These are phyloP conservation scores for Pilaira anomala DNA, from an alignment of 192 early-diverging fungal genomes.

Conservation along the genomic window DNA sequence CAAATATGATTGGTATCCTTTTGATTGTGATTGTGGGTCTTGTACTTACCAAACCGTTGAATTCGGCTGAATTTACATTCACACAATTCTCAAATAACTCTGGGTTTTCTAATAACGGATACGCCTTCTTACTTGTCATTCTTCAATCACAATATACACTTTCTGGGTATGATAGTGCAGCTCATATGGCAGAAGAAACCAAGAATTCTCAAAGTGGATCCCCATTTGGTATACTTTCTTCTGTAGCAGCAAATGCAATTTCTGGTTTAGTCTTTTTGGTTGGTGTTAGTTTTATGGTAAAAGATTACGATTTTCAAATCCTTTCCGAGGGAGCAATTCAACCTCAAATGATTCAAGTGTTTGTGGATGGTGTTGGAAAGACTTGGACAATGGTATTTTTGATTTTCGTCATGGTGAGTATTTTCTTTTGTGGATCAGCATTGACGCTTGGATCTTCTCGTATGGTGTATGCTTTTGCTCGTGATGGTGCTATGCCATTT, in stretches of 20 bases:
- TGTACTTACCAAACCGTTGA: constrained; percentile 27
- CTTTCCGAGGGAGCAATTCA: constrained; percentile 32
- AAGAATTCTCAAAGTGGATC: constrained; percentile 48
- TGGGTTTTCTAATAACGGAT: constrained; percentile 45
- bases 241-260: constrained; percentile 36
- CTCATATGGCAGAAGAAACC: constrained; percentile 46
- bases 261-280: constrained; percentile 47
- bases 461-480: constrained; percentile 57
- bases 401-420: constrained; percentile 43
- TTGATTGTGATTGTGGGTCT: constrained; percentile 34
- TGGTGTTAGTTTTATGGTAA: constrained; percentile 43
- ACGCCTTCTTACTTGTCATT: constrained; percentile 49
- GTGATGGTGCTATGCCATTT: constrained; percentile 53
- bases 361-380: constrained; percentile 43
- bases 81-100: constrained; percentile 42
- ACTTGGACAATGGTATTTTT: constrained; percentile 46
- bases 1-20: constrained; percentile 35
- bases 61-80: constrained; percentile 22
- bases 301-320: constrained; percentile 38
- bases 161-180: constrained; percentile 49
- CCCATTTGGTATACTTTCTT: constrained; percentile 45
- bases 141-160: constrained; percentile 54
- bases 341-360: constrained; percentile 43
- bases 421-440: constrained; percentile 48
- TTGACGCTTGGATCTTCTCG: constrained; percentile 47